These are phyloP conservation scores for Ampelocalamus luodianensis DNA, from an alignment of 176 grass and related monocot genomes.

Conservation along the genomic window DNA sequence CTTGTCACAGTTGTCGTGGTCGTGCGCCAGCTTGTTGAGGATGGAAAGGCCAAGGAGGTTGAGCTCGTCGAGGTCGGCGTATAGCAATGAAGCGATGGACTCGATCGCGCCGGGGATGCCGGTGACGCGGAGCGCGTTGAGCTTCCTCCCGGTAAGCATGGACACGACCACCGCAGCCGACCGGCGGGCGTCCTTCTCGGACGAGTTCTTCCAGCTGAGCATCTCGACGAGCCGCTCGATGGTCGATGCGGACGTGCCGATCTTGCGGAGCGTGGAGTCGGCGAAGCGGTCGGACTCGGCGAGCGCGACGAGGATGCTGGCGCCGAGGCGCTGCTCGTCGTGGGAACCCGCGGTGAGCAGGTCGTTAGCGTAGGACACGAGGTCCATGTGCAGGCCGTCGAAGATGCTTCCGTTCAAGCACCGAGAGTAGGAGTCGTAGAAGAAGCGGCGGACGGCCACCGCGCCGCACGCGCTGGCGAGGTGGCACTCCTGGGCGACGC, in stretches of 20 bases:
- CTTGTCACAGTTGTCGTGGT: conserved; percentile 72
- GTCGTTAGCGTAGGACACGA: conserved; percentile 59
- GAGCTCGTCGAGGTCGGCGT: conserved; percentile 54
- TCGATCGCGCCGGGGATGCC: conserved; percentile 61
- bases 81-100: conserved; percentile 58
- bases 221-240: conserved; percentile 63
- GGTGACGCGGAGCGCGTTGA: conserved; percentile 49
- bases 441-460: conserved; percentile 56
- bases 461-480: conserved; percentile 33
- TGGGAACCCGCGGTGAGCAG: conserved; percentile 50
- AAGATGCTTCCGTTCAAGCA: conserved; percentile 61
- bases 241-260: conserved; percentile 42
- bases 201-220: conserved; percentile 65
- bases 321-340: conserved; percentile 56
- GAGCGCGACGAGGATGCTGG: conserved; percentile 48
- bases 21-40: conserved; percentile 68
- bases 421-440: conserved; percentile 60
- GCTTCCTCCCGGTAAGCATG: conserved; percentile 50
- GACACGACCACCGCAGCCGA: conserved; percentile 58
- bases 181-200: conserved; percentile 49
- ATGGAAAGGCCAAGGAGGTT: conserved; percentile 68
- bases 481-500: conserved; percentile 59
- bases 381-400: conserved; percentile 53
- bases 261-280: conserved; percentile 45
- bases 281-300: conserved; percentile 44